phyloP scores from a whole-genome alignment of 2,329 filamentous ascomycete genomes.

The Coniochaeta pulveracea region DNA sequence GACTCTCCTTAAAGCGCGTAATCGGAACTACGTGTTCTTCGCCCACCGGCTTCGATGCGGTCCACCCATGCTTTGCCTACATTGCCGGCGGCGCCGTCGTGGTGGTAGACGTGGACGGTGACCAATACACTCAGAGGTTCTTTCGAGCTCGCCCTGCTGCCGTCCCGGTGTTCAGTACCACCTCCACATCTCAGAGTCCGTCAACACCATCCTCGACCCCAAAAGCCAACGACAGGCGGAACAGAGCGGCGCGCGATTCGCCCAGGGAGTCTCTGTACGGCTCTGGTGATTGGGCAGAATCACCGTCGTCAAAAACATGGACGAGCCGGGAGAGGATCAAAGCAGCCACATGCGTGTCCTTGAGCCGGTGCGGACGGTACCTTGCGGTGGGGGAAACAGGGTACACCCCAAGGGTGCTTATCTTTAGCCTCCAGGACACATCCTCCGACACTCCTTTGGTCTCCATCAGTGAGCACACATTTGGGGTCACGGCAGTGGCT shows the following conservation, averaged over 20 bases:
- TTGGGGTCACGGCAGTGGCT: slow-evolving; percentile 76
- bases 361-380: slow-evolving; percentile 79
- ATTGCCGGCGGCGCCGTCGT: slow-evolving; percentile 92
- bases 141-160: slow-evolving; percentile 77
- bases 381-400: slow-evolving; percentile 92
- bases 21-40: slow-evolving; percentile 83
- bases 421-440: slow-evolving; percentile 75
- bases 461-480: slow-evolving; percentile 79
- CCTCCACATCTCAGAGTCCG: slow-evolving; percentile 36
- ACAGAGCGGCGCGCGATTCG: slow-evolving; percentile 34
- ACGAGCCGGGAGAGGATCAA: slow-evolving; percentile 89
- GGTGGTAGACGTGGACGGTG: slow-evolving; percentile 65
- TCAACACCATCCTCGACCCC: slow-evolving; percentile 43
- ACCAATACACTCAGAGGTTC: slow-evolving; percentile 67
- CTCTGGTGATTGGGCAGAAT: slow-evolving; percentile 48
- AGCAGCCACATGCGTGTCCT: slow-evolving; percentile 78
- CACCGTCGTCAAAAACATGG: slow-evolving; percentile 59
- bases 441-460: slow-evolving; percentile 75
- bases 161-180: slow-evolving; percentile 49
- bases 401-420: slow-evolving; percentile 80
- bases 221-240: slow-evolving; percentile 53
- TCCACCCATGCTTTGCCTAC: slow-evolving; percentile 73
- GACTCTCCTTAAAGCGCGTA: slow-evolving; percentile 68
- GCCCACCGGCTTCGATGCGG: slow-evolving; percentile 76
- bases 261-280: slow-evolving; percentile 36